Evolutionary conservation across 257 asterid genomes (phyloP), one percentile per base, ranked within the genome.

Genomic region (Nemophila menziesii): DNA sequence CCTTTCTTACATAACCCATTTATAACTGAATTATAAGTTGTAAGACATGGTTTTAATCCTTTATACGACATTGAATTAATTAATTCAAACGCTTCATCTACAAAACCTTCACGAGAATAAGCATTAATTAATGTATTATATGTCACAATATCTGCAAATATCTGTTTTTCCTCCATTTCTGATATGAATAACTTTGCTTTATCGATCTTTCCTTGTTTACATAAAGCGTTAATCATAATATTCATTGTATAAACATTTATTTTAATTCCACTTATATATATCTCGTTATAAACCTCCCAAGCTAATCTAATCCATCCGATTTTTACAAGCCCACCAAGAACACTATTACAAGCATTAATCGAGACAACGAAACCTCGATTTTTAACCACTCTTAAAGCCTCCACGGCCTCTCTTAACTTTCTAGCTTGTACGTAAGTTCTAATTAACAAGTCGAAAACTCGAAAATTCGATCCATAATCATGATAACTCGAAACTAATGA

Each of bases 361-460:
- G 89, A 67, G 46, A 82, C 69, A 15, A 33, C 19, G 47, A 71
- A 59, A 23, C 67, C 65, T 57, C 68, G 62, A 46, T 43, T n/a
- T 23, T 24, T 64, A 55, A 82, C 52, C 59, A 58, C 27, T 4
- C 64, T 54, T 23, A 76, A 64, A 3, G 73, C 92, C 66, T 72
- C 92, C 21, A 71, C 92, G 4, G 78, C 85, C 61, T 82, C 94
- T 64, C 84, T 71, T 20, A 79, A 67, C 78, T 74, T 82, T 78
- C 92, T 79, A 52, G 89, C 92, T 62, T 82, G 94, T 44, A 82
- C 92, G 45, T 62, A 82, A 37, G 89, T 82, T 67, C 82, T 67
- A 52, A 82, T 58, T 18, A 82, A 48, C 64, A 82, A 67, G 54
- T 79, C 89, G 20, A 73, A 79, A 54, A 57, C 89, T 42, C 52